Conservation (phyloP, 202 grass and related monocot species). For the Musa balbisiana region DNA sequence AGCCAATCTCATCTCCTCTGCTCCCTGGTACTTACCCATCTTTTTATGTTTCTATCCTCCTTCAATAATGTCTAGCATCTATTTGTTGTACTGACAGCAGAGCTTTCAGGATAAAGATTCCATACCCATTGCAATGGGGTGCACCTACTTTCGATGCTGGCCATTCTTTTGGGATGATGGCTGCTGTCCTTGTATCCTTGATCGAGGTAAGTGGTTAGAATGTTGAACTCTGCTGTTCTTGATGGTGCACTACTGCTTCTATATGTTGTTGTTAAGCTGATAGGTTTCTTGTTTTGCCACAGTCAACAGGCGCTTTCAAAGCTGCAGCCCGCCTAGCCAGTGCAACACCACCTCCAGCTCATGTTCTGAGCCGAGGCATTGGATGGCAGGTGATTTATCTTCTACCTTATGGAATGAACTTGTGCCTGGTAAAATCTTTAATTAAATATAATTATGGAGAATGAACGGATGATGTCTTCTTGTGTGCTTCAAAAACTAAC, state of each 20-base stretch:
- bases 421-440: neutral
- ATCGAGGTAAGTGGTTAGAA: constrained; percentile 44
- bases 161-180: constrained; percentile 92
- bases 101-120: constrained; percentile 72
- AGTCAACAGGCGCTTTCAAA: constrained; percentile 92
- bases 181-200: constrained; percentile 87
- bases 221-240: too few species aligned
- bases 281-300: constrained; percentile 16
- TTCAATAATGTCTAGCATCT: neutral
- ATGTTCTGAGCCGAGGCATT: constrained; percentile 92
- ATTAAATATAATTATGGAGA: constrained; percentile 2
- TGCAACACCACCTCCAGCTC: constrained; percentile 84
- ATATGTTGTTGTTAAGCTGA: constrained; percentile 5
- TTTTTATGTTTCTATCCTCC: neutral
- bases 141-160: constrained; percentile 80
- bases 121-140: constrained; percentile 94
- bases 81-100: neutral
- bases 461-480: too few species aligned
- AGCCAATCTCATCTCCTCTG: constrained; percentile 79
- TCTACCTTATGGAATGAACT: constrained; percentile 2
- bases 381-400: constrained; percentile 68
- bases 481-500: constrained; percentile 18
- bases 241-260: neutral
- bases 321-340: constrained; percentile 80
- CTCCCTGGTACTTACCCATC: constrained; percentile 46